Conservation (phyloP, 1,284 basidiomycete genomes). For the Heterobasidion parviporum region DNA sequence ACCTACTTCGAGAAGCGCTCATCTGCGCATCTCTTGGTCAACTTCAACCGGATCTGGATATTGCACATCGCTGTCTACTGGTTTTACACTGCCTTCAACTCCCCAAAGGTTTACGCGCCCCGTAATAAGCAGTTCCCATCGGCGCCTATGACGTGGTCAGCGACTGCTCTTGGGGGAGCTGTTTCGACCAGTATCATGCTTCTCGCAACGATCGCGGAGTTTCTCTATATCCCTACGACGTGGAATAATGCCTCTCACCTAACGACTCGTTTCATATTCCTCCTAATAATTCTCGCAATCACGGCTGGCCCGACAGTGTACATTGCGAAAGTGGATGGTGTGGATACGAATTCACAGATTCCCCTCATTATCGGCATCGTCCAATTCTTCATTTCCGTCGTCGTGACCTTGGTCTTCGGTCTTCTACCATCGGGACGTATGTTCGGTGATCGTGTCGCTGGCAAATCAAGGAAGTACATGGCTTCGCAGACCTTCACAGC, state of each 20-base stretch:
- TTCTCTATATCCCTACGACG: slow-evolving; percentile 92
- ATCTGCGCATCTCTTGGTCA: slow-evolving; percentile 86
- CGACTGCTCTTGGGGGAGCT: slow-evolving; percentile 83
- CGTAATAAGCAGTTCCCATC: slow-evolving; percentile 49
- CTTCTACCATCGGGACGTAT: slow-evolving; percentile 87
- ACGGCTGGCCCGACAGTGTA: slow-evolving; percentile 90
- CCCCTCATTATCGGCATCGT: slow-evolving; percentile 83
- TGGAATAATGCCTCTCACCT: slow-evolving; percentile 97
- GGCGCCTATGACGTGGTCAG: slow-evolving; percentile 87
- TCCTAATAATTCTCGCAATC: slow-evolving; percentile 78
- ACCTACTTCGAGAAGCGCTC: slow-evolving; percentile 95
- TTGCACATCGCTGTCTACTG: slow-evolving; percentile 86
- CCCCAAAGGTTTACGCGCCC: slow-evolving; percentile 86
- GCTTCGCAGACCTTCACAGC: slow-evolving; percentile 96
- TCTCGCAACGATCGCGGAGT: slow-evolving; percentile 84
- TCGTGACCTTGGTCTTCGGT: slow-evolving; percentile 74
- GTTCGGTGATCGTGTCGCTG: slow-evolving; percentile 93
- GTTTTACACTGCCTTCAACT: slow-evolving; percentile 95
- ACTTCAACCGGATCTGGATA: slow-evolving; percentile 97
- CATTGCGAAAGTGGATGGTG: slow-evolving; percentile 71
- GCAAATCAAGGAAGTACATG: slow-evolving; percentile 91
- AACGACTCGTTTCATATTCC: slow-evolving; percentile 80
- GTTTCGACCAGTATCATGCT: slow-evolving; percentile 91
- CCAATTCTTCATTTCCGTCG: slow-evolving; percentile 83
- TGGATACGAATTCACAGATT: slow-evolving; percentile 42